Evolutionary conservation across 129 eudicot species (phyloP).

Genomic region (Pulicaria dysenterica): DNA sequence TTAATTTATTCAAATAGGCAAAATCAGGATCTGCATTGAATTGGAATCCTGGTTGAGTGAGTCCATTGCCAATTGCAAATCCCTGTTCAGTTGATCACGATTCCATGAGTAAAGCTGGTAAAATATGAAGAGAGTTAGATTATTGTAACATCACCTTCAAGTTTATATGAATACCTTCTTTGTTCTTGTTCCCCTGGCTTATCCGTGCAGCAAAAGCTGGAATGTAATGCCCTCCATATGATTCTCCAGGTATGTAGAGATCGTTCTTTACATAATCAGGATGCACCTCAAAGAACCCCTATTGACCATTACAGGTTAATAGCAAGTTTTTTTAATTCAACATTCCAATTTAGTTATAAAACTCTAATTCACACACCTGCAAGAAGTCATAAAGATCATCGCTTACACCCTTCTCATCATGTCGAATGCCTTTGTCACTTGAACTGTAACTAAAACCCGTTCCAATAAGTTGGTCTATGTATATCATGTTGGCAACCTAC

Average conservation of each 20-base stretch:
- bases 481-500: slow-evolving; percentile 71
- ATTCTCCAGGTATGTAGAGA: slow-evolving; percentile 83
- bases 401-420: slow-evolving; percentile 71
- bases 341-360: background rate
- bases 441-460: slow-evolving; percentile 82
- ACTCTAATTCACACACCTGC: slow-evolving; percentile 47
- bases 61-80: slow-evolving; percentile 89
- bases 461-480: slow-evolving; percentile 84
- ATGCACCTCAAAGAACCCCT: slow-evolving; percentile 69
- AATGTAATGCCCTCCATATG: slow-evolving; percentile 84
- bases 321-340: background rate
- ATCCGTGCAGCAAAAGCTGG: slow-evolving; percentile 84
- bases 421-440: slow-evolving; percentile 55
- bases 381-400: slow-evolving; percentile 79
- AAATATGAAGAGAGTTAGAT: background rate
- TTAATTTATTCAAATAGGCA: slow-evolving; percentile 50
- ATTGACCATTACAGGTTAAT: background rate
- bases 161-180: slow-evolving; percentile 67
- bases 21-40: slow-evolving; percentile 60
- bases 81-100: slow-evolving; percentile 46
- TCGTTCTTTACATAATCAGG: slow-evolving; percentile 65
- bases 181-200: slow-evolving; percentile 66
- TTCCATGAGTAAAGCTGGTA: background rate
- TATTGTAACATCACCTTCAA: slow-evolving; percentile 49
- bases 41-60: slow-evolving; percentile 72